These are phyloP conservation scores for Tillandsia leiboldiana DNA, from an alignment of 176 grass and related monocot genomes.

Conservation along the genomic window DNA sequence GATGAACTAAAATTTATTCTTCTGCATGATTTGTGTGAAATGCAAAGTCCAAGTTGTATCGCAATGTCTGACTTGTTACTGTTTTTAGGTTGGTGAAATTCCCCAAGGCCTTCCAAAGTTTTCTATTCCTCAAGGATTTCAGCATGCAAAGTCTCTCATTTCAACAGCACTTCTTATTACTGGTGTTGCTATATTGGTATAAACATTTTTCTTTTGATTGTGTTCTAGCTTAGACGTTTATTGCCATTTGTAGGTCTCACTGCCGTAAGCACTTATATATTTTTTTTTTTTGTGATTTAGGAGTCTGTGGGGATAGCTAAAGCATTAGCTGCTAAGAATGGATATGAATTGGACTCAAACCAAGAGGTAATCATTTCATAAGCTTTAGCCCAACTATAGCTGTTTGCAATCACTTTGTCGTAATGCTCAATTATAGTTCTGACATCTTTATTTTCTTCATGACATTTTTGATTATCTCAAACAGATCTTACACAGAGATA, in stretches of 20 bases:
- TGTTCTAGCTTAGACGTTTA: background rate
- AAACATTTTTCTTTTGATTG: background rate
- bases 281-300: slow-evolving; percentile 28
- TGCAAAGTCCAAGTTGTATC: background rate
- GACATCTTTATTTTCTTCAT: too few species aligned
- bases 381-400: background rate
- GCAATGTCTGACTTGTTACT: slow-evolving; percentile 9
- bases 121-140: slow-evolving; percentile 74
- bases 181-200: slow-evolving; percentile 96
- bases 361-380: slow-evolving; percentile 54
- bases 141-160: slow-evolving; percentile 57
- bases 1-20: background rate
- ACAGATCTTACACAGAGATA: too few species aligned
- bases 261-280: background rate
- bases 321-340: slow-evolving; percentile 90
- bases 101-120: slow-evolving; percentile 86
- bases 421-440: too few species aligned
- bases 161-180: slow-evolving; percentile 87
- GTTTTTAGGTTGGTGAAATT: slow-evolving; percentile 83
- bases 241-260: background rate
- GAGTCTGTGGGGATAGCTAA: slow-evolving; percentile 99
- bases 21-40: background rate
- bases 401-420: too few species aligned
- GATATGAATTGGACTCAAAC: slow-evolving; percentile 94
- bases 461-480: too few species aligned